Evolutionary conservation across 2,329 filamentous ascomycete species (phyloP).

Genomic region (Penicillium brasilianum): DNA sequence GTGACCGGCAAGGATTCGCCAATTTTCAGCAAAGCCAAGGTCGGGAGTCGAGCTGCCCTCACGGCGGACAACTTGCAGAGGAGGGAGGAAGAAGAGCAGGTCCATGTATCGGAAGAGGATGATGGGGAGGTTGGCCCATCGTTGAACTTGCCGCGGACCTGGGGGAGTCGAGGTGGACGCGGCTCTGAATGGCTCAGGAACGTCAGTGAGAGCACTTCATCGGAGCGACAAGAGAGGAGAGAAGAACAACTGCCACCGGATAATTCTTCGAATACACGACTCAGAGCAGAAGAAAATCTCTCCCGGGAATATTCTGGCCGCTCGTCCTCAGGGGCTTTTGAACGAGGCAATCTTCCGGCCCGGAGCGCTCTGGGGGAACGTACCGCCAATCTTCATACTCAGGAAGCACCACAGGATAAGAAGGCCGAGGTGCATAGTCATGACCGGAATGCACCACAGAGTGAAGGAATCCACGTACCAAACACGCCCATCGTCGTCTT

Average conservation of each 20-base stretch:
- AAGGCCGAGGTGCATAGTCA: slow-evolving; percentile 19
- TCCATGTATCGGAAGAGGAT: slow-evolving; percentile 24
- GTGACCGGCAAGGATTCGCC: slow-evolving; percentile 47
- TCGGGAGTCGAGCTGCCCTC: slow-evolving; percentile 35
- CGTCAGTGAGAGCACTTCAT: slow-evolving; percentile 31
- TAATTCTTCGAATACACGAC: slow-evolving; percentile 27
- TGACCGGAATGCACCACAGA: slow-evolving; percentile 22
- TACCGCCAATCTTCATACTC: slow-evolving; percentile 25
- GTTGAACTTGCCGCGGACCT: slow-evolving; percentile 45
- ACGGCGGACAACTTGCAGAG: slow-evolving; percentile 47
- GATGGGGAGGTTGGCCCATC: slow-evolving; percentile 37
- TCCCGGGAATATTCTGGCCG: slow-evolving; percentile 34
- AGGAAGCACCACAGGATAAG: slow-evolving; percentile 15
- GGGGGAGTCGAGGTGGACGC: slow-evolving; percentile 42
- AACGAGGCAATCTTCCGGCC: slow-evolving; percentile 30
- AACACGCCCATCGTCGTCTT: slow-evolving; percentile 48
- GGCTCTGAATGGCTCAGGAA: slow-evolving; percentile 45
- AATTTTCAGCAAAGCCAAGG: slow-evolving; percentile 47
- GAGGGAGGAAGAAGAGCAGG: slow-evolving; percentile 36
- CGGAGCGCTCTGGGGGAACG: slow-evolving; percentile 31
- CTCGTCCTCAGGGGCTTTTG: slow-evolving; percentile 39
- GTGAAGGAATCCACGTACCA: slow-evolving; percentile 38
- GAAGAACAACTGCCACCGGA: slow-evolving; percentile 17
- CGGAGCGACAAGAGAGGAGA: slow-evolving; percentile 23
- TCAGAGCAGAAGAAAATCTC: slow-evolving; percentile 36